Base-by-base conservation (phyloP, 2,329 filamentous ascomycete species). In the Trichoderma polysporum region DNA sequence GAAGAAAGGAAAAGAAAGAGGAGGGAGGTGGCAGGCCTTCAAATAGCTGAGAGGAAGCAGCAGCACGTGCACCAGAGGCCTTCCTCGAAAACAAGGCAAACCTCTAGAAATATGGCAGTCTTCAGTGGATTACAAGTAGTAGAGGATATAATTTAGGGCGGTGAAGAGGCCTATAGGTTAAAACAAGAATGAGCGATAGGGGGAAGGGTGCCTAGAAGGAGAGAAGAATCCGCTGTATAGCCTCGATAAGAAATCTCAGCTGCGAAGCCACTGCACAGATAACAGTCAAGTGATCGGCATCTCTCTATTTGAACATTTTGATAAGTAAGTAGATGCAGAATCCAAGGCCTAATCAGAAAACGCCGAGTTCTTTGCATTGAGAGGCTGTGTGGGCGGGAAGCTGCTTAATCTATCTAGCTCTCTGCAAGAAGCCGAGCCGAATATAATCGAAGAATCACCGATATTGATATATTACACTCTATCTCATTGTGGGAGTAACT, bases 21-120 rank as follows among this genome's bases (percentile, higher is more conserved):
- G 19, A 22, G 22, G 9, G 19, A 60, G 50, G n/a, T 39, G n/a
- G 31, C 27, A 9, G 49, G 39, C 12, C 27, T 25, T 45, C 35
- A 33, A 45, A 50, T 29, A 15, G 75, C 10, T 74, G 73, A 1
- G 83, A 2, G 74, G 75, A 0, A 76, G 77, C 35, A 52, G 52
- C 53, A 25, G 35, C 61, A 57, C 57, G 41, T 68, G 62, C 57
- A 39, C 31, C 41, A 31, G 25, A 35, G 29, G 3, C 37, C 6
- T 15, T 33, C 39, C 50, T 54, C 15, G 29, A 45, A 5, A 39
- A 29, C 10, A 61, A 37, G 39, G 37, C 22, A 35, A 49, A n/a
- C 15, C 5, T 61, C 41, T 60, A 17, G 5, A 15, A 12, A 35
- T 49, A 17, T 35, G 13, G n/a, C 17, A 27, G 25, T 3, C 4